A percentile compares a stretch with the other conserved stretches of the same genome.
Conservation (phyloP, 495 filamentous ascomycete species). For the Neurospora africana region DNA sequence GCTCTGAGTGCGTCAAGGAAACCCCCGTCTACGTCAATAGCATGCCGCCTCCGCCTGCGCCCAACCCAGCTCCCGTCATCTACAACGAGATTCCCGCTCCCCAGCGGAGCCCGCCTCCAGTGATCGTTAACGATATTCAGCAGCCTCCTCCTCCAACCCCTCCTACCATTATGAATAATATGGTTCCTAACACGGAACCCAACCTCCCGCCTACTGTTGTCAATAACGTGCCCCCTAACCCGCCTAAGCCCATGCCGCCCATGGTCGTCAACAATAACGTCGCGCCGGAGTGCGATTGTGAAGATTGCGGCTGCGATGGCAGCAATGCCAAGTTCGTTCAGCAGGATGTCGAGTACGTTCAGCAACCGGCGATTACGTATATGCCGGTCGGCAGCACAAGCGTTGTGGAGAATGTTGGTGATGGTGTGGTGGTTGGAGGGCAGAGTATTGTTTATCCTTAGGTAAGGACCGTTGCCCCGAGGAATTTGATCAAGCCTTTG, state of each 20-base stretch:
- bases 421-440: neutral
- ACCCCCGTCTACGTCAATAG: neutral
- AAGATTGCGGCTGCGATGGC: neutral
- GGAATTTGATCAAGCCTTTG: too few species aligned
- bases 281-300: neutral
- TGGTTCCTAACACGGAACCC: neutral
- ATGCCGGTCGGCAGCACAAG: neutral
- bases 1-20: neutral
- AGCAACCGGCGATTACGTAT: neutral
- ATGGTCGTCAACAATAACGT: neutral
- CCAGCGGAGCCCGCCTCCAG: neutral
- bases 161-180: neutral
- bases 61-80: neutral
- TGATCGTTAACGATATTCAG: neutral
- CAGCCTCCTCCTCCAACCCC: neutral
- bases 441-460: neutral
- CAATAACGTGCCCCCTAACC: neutral
- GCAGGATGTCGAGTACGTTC: neutral
- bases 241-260: neutral
- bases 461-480: neutral
- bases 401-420: neutral
- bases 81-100: neutral
- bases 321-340: neutral
- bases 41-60: neutral
- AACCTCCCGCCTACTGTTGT: neutral